Conservation (phyloP, 2,329 filamentous ascomycete species). For the Ceratocystis smalleyi region DNA sequence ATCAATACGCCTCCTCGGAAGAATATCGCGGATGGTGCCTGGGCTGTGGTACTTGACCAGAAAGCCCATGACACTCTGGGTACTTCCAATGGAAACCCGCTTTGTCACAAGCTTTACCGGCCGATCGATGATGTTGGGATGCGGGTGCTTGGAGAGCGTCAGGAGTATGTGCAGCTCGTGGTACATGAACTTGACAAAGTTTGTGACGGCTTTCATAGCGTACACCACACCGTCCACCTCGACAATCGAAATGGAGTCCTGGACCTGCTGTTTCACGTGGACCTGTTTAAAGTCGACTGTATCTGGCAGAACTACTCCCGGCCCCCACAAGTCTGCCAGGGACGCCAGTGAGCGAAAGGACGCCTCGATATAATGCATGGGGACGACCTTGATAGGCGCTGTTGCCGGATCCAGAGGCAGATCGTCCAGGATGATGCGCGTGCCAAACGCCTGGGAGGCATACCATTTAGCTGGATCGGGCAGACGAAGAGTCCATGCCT, state of each 20-base stretch:
- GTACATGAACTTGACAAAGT: conserved; percentile 44
- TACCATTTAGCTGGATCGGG: conserved; percentile 26
- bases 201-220: conserved; percentile 44
- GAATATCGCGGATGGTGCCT: conserved; percentile 40
- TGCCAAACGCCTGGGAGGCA: conserved; percentile 38
- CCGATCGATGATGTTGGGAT: conserved; percentile 36
- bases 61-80: conserved; percentile 41
- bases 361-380: conserved; percentile 37
- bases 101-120: conserved; percentile 42
- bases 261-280: conserved; percentile 37
- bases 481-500: conserved; percentile 32
- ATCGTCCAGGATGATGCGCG: conserved; percentile 38
- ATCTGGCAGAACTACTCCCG: conserved; percentile 28
- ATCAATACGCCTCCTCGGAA: conserved; percentile 37
- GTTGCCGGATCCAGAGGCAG: conserved; percentile 33
- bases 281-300: conserved; percentile 35
- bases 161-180: conserved; percentile 44
- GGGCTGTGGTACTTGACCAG: conserved; percentile 37
- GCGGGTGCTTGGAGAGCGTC: conserved; percentile 28
- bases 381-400: conserved; percentile 32
- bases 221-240: conserved; percentile 28
- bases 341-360: conserved; percentile 32
- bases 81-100: conserved; percentile 38
- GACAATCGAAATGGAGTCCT: conserved; percentile 45
- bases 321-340: conserved; percentile 31